A percentile compares a stretch with the other conserved stretches of the same genome.
Conservation (phyloP, 2,329 filamentous ascomycete species). For the Colletotrichum lentis region DNA sequence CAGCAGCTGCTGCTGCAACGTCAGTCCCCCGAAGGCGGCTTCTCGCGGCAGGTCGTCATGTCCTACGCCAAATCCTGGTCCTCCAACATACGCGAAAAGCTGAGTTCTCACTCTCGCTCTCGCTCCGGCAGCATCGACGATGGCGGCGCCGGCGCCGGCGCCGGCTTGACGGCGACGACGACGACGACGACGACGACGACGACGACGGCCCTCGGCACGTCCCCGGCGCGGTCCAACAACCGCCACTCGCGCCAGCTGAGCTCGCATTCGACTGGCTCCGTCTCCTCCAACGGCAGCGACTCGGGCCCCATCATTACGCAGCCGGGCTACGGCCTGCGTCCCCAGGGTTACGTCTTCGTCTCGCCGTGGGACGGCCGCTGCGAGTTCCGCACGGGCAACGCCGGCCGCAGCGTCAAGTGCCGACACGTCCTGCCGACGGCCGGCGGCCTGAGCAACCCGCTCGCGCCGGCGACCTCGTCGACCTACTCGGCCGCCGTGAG, state of each 20-base stretch:
- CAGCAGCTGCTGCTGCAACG: slow-evolving; percentile 26
- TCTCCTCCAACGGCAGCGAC: slow-evolving; percentile 38
- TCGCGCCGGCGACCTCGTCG: slow-evolving; percentile 43
- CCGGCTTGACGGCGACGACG: too few relatives aligned
- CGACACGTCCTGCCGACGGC: slow-evolving; percentile 70
- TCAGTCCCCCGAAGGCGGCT: slow-evolving; percentile 45
- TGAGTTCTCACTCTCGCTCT: slow-evolving; percentile 47
- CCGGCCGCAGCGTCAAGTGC: slow-evolving; percentile 78
- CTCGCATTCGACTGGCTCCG: slow-evolving; percentile 31
- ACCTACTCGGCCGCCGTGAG: slow-evolving; percentile 64
- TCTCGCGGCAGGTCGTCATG: slow-evolving; percentile 67
- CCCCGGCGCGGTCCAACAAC: slow-evolving; percentile 18
- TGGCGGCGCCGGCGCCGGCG: not conserved
- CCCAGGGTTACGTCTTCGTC: slow-evolving; percentile 77
- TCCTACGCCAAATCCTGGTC: slow-evolving; percentile 61
- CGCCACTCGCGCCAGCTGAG: slow-evolving; percentile 36
- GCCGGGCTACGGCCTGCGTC: slow-evolving; percentile 58
- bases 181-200: too few relatives aligned
- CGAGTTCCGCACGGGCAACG: slow-evolving; percentile 81
- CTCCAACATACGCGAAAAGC: slow-evolving; percentile 56
- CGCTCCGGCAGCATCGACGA: slow-evolving; percentile 41
- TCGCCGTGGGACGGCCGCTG: slow-evolving; percentile 90
- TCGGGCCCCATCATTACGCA: slow-evolving; percentile 50
- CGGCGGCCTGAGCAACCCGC: slow-evolving; percentile 39
- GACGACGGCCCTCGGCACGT: not conserved